Percentiles rank a stretch among this genome's conserved stretches.
These are phyloP conservation scores for Rugiboletus extremiorientalis DNA, from an alignment of 1,284 basidiomycete genomes.

Conservation along the genomic window DNA sequence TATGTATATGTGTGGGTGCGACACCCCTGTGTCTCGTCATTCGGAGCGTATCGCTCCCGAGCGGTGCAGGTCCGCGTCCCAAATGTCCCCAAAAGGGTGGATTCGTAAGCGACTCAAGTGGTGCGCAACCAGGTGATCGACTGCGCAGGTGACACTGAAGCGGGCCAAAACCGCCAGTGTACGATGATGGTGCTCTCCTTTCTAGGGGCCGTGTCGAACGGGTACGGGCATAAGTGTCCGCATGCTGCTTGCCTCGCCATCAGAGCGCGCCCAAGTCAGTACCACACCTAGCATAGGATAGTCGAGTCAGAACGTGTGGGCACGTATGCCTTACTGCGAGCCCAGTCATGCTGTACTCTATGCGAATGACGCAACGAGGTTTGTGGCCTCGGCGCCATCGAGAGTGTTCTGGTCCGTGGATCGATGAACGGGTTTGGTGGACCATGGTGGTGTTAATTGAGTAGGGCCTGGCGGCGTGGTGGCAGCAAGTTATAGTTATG, in stretches of 20 bases:
- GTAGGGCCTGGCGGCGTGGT: neutral
- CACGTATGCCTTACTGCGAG: neutral
- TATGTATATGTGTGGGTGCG: neutral
- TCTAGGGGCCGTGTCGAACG: neutral
- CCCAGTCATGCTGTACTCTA: neutral
- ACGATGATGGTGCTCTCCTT: no score
- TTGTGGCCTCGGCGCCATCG: neutral
- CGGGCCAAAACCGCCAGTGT: no score
- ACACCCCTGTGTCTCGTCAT: neutral
- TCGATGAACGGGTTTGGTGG: conserved; percentile 6
- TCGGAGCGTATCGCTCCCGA: neutral
- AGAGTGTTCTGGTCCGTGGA: neutral
- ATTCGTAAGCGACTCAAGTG: neutral
- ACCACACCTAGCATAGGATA: no score
- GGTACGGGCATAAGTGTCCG: no score
- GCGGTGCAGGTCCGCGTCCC: neutral
- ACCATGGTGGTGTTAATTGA: neutral
- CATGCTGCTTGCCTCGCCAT: neutral
- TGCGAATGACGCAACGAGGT: neutral
- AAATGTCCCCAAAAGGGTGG: neutral
- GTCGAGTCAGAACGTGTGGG: neutral
- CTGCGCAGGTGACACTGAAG: no score
- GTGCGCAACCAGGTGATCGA: neutral
- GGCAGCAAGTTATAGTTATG: neutral
- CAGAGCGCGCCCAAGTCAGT: neutral